phyloP scores from a whole-genome alignment of 768 basidiomycete species.

The Tylopilus subfusipes region DNA sequence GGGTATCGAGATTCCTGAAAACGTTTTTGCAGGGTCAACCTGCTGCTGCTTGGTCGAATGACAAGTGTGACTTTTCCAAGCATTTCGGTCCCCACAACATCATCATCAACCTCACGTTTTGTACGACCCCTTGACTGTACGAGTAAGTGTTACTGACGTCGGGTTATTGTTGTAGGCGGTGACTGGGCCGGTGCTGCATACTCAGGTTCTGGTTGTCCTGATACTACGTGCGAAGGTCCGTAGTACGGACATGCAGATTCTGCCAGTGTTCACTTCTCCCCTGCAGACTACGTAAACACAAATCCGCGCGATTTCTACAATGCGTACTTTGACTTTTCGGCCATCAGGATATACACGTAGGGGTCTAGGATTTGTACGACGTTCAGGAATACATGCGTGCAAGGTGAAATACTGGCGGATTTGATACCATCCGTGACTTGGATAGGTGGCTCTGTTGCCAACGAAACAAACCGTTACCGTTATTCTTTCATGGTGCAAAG shows the following conservation, averaged over 20 bases:
- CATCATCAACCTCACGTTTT: conserved; percentile 53
- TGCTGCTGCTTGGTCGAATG: conserved; percentile 33
- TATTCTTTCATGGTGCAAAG: neutral
- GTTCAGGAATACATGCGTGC: neutral
- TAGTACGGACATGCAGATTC: conserved; percentile 25
- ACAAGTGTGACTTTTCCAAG: conserved; percentile 35
- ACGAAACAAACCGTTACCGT: neutral
- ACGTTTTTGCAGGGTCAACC: conserved; percentile 27
- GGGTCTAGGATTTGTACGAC: neutral
- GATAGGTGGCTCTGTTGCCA: neutral
- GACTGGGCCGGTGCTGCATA: conserved; percentile 55
- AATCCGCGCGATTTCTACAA: conserved; percentile 64
- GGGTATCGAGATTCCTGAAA: neutral
- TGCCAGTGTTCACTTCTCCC: neutral
- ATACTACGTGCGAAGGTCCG: conserved; percentile 47
- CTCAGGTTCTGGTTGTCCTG: conserved; percentile 47
- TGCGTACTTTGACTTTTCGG: conserved; percentile 71
- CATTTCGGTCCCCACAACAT: conserved; percentile 36
- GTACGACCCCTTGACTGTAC: conserved; percentile 34
- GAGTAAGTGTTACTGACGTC: neutral
- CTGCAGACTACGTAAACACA: conserved; percentile 35
- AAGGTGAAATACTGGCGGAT: conserved; percentile 4
- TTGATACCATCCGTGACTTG: conserved; percentile 5
- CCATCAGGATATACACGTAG: conserved; percentile 50
- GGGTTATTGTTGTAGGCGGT: conserved; percentile 41